These are phyloP conservation scores for Gossypium davidsonii DNA, from an alignment of 441 rosid genomes.

Conservation along the genomic window DNA sequence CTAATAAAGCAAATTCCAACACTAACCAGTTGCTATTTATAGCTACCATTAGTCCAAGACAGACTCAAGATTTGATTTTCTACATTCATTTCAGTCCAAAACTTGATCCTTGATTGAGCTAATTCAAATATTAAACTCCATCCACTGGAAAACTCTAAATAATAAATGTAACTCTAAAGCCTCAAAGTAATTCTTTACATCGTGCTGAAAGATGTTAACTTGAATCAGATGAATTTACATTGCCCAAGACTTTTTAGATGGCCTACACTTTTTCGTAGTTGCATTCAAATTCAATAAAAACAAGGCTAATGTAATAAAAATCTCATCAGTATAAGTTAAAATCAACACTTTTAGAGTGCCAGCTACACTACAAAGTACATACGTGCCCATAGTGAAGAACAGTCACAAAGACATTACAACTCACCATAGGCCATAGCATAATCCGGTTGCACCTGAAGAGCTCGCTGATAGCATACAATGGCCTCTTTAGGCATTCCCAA, in stretches of 20 bases:
- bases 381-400: background rate
- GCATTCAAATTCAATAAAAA: background rate
- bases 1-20: background rate
- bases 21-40: background rate
- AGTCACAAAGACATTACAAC: constrained; percentile 18
- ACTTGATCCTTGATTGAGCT: background rate
- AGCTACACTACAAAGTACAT: background rate
- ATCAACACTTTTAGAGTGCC: background rate
- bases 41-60: background rate
- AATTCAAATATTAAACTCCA: background rate
- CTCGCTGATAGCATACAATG: constrained; percentile 80
- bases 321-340: background rate
- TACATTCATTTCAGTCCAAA: background rate
- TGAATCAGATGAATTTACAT: background rate
- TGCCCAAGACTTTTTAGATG: background rate
- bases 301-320: background rate
- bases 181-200: background rate
- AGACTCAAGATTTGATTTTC: background rate
- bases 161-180: background rate
- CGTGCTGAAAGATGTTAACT: background rate
- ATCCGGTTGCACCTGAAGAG: constrained; percentile 78
- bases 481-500: constrained; percentile 94
- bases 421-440: constrained; percentile 83
- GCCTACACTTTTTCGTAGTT: background rate
- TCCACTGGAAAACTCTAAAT: background rate